Percentiles rank a stretch among this genome's conserved stretches.
phyloP scores from a whole-genome alignment of 495 filamentous ascomycete genomes.

The Pyrenopolyporus hunteri region DNA sequence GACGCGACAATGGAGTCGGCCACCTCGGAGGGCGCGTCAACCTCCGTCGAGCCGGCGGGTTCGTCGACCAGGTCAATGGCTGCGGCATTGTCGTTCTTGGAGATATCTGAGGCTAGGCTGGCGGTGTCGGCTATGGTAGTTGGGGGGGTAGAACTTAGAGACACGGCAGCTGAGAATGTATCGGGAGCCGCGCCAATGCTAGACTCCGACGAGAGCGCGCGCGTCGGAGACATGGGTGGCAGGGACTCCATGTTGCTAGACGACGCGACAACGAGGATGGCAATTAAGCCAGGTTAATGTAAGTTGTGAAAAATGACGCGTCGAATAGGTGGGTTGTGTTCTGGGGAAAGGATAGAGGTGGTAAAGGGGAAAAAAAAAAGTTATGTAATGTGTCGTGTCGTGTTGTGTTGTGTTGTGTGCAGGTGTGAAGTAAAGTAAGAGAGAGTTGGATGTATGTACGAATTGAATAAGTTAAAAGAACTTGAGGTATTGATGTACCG shows the following conservation, averaged over 20 bases:
- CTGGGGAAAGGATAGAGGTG: slow-evolving; percentile 6
- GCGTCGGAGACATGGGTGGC: slow-evolving; percentile 34
- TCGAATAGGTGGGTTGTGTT: slow-evolving; percentile 16
- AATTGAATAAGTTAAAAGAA: neutral
- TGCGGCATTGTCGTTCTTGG: slow-evolving; percentile 33
- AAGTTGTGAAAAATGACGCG: slow-evolving; percentile 16
- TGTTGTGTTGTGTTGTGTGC: neutral
- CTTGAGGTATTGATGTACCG: neutral
- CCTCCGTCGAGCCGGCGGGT: slow-evolving; percentile 24
- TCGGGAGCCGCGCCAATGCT: slow-evolving; percentile 45
- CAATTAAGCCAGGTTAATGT: slow-evolving; percentile 4
- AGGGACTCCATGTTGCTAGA: slow-evolving; percentile 34
- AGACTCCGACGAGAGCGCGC: slow-evolving; percentile 41
- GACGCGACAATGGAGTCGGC: slow-evolving; percentile 50
- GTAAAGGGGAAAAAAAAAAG: slow-evolving; percentile 3
- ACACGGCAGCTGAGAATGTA: slow-evolving; percentile 49
- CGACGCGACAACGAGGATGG: slow-evolving; percentile 27
- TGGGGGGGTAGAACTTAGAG: slow-evolving; percentile 56
- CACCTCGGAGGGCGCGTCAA: slow-evolving; percentile 39
- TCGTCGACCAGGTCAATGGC: slow-evolving; percentile 32
- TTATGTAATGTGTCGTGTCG: slow-evolving; percentile 4
- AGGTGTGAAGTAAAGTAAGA: slow-evolving; percentile 2
- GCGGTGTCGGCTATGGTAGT: slow-evolving; percentile 54
- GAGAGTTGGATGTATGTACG: neutral
- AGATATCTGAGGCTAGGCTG: slow-evolving; percentile 51